phyloP scores from a whole-genome alignment of 768 basidiomycete species.

The Fomitopsis serialis region DNA sequence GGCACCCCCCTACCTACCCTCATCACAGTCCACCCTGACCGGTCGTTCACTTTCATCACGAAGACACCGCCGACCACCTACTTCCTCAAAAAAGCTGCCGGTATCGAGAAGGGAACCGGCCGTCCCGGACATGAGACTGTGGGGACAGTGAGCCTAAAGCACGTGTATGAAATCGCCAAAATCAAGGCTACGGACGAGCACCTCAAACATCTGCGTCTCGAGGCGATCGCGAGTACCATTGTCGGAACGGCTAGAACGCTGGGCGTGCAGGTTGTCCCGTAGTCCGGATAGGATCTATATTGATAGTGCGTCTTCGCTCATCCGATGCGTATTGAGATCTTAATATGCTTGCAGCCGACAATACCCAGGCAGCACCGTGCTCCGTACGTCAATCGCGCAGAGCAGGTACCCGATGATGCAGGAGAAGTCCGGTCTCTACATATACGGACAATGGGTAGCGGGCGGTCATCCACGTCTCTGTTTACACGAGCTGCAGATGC shows the following conservation, averaged over 20 bases:
- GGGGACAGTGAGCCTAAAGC: slow-evolving; percentile 89
- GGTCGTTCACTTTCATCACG: slow-evolving; percentile 88
- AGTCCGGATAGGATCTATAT: slow-evolving; percentile 23
- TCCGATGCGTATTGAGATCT: neutral
- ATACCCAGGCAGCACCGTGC: neutral
- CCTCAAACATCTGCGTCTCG: slow-evolving; percentile 79
- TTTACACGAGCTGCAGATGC: neutral
- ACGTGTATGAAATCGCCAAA: slow-evolving; percentile 98
- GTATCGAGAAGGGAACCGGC: slow-evolving; percentile 86
- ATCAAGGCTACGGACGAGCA: slow-evolving; percentile 91
- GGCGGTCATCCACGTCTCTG: neutral
- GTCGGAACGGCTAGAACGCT: slow-evolving; percentile 85
- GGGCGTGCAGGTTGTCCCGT: slow-evolving; percentile 88
- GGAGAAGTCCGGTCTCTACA: neutral
- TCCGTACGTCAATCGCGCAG: neutral
- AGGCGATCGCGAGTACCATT: slow-evolving; percentile 84
- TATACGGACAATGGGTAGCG: neutral
- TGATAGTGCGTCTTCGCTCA: slow-evolving; percentile 11
- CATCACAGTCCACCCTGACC: slow-evolving; percentile 91
- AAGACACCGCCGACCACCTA: slow-evolving; percentile 89
- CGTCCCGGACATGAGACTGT: slow-evolving; percentile 73
- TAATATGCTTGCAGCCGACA: neutral
- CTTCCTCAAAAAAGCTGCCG: slow-evolving; percentile 87
- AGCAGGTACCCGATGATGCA: neutral
- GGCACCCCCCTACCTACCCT: slow-evolving; percentile 88